Evolutionary conservation across 2,329 filamentous ascomycete species (phyloP).

Genomic region (Apiospora malaysiana): DNA sequence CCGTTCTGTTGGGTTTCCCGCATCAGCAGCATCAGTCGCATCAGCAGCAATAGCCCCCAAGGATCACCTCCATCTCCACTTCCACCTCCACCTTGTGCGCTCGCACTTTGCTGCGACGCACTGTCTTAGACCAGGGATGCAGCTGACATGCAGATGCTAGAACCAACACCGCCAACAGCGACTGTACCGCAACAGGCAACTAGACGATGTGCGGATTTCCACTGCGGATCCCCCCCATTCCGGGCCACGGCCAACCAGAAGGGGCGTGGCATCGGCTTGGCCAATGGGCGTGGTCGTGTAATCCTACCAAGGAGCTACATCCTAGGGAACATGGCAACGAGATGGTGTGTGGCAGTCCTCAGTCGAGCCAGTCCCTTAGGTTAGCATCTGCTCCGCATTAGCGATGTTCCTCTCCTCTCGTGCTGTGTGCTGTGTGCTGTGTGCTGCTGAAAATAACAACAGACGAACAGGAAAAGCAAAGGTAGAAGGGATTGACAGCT

Average conservation of each 20-base stretch:
- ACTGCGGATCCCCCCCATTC: neutral
- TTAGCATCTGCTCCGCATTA: neutral
- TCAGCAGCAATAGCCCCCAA: neutral
- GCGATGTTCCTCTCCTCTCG: neutral
- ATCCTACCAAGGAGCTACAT: neutral
- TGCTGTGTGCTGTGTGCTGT: no score
- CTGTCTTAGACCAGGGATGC: neutral
- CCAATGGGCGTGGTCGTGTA: neutral
- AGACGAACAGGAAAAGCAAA: neutral
- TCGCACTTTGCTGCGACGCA: neutral
- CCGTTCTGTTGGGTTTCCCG: neutral
- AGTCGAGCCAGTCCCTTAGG: neutral
- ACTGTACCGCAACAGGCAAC: neutral
- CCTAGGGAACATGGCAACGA: neutral
- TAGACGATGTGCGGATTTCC: neutral
- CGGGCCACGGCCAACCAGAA: neutral
- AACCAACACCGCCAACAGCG: slow-evolving; percentile 10
- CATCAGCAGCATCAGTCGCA: neutral
- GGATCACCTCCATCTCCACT: neutral
- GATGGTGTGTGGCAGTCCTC: slow-evolving; percentile 11
- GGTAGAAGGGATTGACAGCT: neutral
- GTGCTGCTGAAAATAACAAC: neutral
- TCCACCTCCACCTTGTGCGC: neutral
- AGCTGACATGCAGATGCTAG: slow-evolving; percentile 16
- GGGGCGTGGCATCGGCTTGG: neutral